phyloP scores from a whole-genome alignment of 2,329 filamentous ascomycete genomes.

The Reticulascus tulasneorum region DNA sequence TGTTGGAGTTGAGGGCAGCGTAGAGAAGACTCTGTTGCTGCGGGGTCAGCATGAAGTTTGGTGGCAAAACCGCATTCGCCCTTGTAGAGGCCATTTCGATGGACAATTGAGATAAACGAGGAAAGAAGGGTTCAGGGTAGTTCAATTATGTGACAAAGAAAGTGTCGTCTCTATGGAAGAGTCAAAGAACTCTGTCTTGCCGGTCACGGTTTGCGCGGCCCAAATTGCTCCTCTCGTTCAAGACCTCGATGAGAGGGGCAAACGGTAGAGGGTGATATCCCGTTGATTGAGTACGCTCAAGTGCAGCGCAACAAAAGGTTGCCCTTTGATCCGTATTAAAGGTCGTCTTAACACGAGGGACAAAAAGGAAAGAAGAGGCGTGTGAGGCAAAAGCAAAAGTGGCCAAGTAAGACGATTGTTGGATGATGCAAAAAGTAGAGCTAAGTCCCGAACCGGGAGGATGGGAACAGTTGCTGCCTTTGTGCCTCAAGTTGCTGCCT shows the following conservation, averaged over 20 bases:
- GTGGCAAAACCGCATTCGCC: conserved; percentile 36
- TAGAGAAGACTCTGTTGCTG: conserved; percentile 74
- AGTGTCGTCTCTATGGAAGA: no score
- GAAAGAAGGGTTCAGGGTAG: conserved; percentile 3
- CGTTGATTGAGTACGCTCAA: conserved; percentile 1
- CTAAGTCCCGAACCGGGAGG: no score
- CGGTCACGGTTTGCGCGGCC: no score
- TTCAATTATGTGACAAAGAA: conserved; percentile 3
- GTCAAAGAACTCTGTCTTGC: no score
- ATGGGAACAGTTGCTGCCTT: conserved; percentile 18
- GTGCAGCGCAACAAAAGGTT: background rate
- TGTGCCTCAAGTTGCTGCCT: conserved; percentile 28
- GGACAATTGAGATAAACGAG: conserved; percentile 3
- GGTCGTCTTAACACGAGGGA: no score
- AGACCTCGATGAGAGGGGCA: no score
- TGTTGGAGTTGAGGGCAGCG: conserved; percentile 72
- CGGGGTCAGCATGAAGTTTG: conserved; percentile 66
- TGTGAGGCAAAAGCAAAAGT: conserved; percentile 1
- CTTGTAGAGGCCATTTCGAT: conserved; percentile 48
- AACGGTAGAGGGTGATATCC: no score
- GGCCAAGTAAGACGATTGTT: background rate
- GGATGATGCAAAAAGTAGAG: no score
- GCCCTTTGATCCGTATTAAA: no score
- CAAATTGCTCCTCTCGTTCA: no score
- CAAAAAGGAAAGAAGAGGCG: background rate